Evolutionary conservation across 768 basidiomycete genomes (phyloP), one percentile per base, ranked within the genome.

Genomic region (Dictyophora rubrovolvata): DNA sequence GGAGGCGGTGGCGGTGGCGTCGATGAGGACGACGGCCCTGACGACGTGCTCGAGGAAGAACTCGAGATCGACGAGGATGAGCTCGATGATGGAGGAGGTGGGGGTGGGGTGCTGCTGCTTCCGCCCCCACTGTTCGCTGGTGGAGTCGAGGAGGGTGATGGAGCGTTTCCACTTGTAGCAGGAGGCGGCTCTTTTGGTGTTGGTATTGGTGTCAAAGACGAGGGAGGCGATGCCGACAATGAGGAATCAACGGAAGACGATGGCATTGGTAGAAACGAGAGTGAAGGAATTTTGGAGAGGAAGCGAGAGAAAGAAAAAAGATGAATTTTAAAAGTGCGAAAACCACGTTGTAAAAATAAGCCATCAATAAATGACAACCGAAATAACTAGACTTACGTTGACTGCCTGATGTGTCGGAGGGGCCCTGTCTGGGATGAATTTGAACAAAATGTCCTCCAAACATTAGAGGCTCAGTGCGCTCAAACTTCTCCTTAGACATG

Each of bases 231-330:
- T 48, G 47, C 34, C 4, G 64, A 33, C n/a, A 53, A 34, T 2
- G 52, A 42, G 14, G 48, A 53, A 28, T 61, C 18, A 17, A 36
- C 49, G 1, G 56, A 34, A 11, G 65, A 51, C 7, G 63, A 60
- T 8, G 53, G 36, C 18, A 54, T 54, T 0, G 64, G 54, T 11
- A 70, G 70, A 0, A 72, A 58, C 47, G 59, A 71, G 73, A 17
- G 65, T 50, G 28, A 61, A 50, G 8, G 72, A 74, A 61, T 69
- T 83, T 42, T 75, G 72, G 21, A 69, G 65, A 9, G 69, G 42
- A 9, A 42, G 10, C 2, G 42, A 42, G n/a, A 42, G 42, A 42
- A 42, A 12, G 42, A 42, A 14, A 37, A 7, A 37, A 37, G 14
- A 42, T 42, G 12, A 42, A 42, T 42, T 42, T 42, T 12, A n/a